Evolutionary conservation across 169 alveolate genomes (phyloP).

Genomic region (Plasmodium gaboni): DNA sequence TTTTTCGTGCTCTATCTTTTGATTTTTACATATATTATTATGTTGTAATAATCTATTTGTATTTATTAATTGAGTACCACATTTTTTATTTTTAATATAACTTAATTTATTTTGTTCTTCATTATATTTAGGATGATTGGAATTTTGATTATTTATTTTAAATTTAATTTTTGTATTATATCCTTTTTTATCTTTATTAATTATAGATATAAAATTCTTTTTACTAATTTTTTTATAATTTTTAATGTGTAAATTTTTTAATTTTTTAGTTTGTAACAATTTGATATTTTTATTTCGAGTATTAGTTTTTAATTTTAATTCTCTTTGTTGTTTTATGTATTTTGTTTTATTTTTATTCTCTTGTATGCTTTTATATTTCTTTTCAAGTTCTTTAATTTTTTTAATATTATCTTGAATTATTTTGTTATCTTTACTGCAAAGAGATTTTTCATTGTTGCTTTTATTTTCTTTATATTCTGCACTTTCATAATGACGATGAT

Average conservation of each 20-base stretch:
- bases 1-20: no score
- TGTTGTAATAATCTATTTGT: no score
- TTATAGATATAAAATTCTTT: conserved; percentile 9
- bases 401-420: conserved; percentile 63
- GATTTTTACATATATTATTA: no score
- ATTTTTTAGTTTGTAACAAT: conserved; percentile 36
- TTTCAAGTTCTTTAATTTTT: conserved; percentile 64
- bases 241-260: conserved; percentile 2
- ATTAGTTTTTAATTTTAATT: conserved; percentile 26
- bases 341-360: conserved; percentile 48
- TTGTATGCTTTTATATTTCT: conserved; percentile 43
- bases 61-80: no score
- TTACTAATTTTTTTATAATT: background rate
- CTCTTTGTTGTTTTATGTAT: conserved; percentile 26
- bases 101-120: background rate
- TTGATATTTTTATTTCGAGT: conserved; percentile 65
- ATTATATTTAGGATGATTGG: background rate
- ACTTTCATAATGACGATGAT: background rate
- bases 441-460: conserved; percentile 1
- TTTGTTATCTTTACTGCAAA: conserved; percentile 15
- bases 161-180: conserved; percentile 10
- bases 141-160: conserved; percentile 22
- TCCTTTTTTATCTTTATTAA: conserved; percentile 26
- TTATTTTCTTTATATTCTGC: background rate
- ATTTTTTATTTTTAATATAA: no score